phyloP scores from a whole-genome alignment of 305 asterid genomes.

The Solanum hybrid region DNA sequence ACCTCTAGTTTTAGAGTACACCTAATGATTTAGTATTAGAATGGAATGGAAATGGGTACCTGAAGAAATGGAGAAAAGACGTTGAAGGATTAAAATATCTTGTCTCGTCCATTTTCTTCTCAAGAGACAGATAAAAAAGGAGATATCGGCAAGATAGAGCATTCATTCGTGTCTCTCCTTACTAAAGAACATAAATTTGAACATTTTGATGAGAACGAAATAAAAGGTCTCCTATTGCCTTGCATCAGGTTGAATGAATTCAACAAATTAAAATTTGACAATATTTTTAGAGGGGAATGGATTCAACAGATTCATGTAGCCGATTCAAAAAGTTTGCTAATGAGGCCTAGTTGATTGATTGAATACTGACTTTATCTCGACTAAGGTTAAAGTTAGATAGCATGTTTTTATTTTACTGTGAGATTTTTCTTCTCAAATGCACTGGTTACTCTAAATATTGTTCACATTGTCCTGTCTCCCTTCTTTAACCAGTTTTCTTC shows the following conservation, averaged over 20 bases:
- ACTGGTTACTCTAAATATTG: not conserved
- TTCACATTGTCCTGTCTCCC: not conserved
- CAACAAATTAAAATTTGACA: not conserved
- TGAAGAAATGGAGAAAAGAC: not conserved
- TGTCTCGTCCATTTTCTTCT: not conserved
- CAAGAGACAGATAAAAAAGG: not conserved
- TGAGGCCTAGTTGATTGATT: not conserved
- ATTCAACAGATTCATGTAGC: not conserved
- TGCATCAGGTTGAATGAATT: not conserved
- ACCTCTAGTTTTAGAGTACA: not conserved
- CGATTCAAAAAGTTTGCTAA: not conserved
- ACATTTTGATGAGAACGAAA: not conserved
- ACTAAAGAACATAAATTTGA: not conserved
- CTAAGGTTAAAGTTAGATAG: not conserved
- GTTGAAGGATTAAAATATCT: not conserved
- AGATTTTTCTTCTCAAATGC: not conserved
- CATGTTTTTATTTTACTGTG: not conserved
- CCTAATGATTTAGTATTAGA: not conserved
- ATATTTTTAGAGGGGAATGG: not conserved
- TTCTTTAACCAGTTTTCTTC: not conserved
- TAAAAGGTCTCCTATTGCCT: not conserved
- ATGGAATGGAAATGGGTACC: not conserved
- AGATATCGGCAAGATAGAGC: not conserved
- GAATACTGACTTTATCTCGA: not conserved
- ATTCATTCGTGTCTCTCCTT: not conserved